Evolutionary conservation across 495 filamentous ascomycete genomes (phyloP).

Genomic region (Parmelia sp.): DNA sequence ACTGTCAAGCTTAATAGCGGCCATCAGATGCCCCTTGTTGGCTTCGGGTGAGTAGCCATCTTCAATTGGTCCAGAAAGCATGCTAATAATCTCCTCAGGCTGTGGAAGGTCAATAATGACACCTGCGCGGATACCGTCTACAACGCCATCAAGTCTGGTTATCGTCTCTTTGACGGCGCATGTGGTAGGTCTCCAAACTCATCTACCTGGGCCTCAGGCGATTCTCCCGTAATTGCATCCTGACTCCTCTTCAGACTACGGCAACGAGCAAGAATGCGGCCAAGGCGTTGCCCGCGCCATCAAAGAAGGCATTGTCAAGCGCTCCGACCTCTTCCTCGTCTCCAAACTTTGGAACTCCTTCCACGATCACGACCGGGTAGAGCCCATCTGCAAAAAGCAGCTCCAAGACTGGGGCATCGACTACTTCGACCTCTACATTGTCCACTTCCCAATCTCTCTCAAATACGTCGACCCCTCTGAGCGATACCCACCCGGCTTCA

Average conservation of each 20-base stretch:
- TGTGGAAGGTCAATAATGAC: constrained; percentile 83
- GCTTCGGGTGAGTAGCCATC: constrained; percentile 44
- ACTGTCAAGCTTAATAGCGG: constrained; percentile 75
- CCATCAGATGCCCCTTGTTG: constrained; percentile 81
- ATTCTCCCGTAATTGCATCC: background rate
- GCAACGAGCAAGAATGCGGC: constrained; percentile 78
- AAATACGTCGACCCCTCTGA: constrained; percentile 71
- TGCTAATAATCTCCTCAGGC: constrained; percentile 39
- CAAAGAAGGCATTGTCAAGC: constrained; percentile 76
- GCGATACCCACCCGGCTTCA: constrained; percentile 78
- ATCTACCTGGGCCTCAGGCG: background rate
- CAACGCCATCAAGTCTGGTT: constrained; percentile 82
- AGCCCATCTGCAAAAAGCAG: constrained; percentile 66
- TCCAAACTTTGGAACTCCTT: constrained; percentile 92
- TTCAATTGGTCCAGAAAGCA: background rate
- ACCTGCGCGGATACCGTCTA: constrained; percentile 76
- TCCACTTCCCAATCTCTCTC: constrained; percentile 77
- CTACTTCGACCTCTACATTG: constrained; percentile 78
- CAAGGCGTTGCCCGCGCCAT: constrained; percentile 83
- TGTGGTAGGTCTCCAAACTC: constrained; percentile 52
- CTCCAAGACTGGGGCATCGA: constrained; percentile 74
- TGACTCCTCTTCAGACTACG: constrained; percentile 59
- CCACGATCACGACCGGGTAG: constrained; percentile 67
- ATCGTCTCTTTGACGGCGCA: constrained; percentile 81
- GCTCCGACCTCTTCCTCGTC: constrained; percentile 83